Base-by-base conservation (phyloP, 345 rosid genomes). In the Boechera stricta region DNA sequence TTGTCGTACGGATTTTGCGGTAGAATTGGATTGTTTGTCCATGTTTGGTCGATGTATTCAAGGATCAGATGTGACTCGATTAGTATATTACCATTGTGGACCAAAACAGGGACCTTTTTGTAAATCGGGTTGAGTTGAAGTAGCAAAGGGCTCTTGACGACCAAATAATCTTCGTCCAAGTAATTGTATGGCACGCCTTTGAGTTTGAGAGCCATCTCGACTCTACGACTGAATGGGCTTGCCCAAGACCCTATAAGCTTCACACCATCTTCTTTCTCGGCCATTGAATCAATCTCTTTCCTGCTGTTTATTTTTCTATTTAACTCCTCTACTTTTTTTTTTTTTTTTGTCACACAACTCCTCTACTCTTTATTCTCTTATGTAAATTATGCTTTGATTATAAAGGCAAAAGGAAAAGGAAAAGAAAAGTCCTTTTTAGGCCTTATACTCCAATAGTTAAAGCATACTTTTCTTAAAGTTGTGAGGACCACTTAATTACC, bases 31-130 rank as follows among this genome's bases (percentile, higher is more conserved):
- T 79, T 67, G 10, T 48, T n/a, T 5, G 42, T 76, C 85, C 88
- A 83, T 9, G 84, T 85, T n/a, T 83, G 80, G 7, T 85, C 86
- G 59, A 85, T 81, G 82, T 85, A 85, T 9, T 85, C 82, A 15
- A 85, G 76, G 39, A 83, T 85, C 2, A 81, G 11, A 1, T 60
- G 69, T 5, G 86, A 85, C 63, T 85, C 88, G 3, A n/a, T 26
- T 15, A 83, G 10, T 3, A 82, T 35, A 41, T 79, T 73, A 26
- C 74, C 86, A 7, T 73, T 79, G 58, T 82, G 88, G 1, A 82
- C 71, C 11, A 85, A 73, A 56, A 85, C 86, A 4, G 86, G 86
- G 1, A 83, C 49, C 51, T 83, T 79, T 67, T 83, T 73, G 39
- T 81, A 69, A 41, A 85, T 16, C 3, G 86, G 85, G 62, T 83